These are phyloP conservation scores for Pichia nanzhaoensis DNA, from an alignment of 805 yeast genomes.

Conservation along the genomic window DNA sequence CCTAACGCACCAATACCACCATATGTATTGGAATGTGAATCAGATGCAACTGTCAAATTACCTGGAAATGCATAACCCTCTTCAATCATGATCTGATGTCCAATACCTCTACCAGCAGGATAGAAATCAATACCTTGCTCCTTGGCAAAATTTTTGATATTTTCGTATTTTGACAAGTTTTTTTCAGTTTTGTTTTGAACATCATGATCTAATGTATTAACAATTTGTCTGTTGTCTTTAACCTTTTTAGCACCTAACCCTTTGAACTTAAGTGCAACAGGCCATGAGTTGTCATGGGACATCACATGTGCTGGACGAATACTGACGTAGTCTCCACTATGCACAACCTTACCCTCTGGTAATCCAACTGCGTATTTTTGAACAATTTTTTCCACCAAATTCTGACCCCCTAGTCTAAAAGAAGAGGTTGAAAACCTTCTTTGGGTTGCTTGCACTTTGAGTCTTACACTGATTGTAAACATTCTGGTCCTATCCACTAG, in stretches of 20 bases:
- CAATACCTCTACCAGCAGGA: constrained; percentile 99
- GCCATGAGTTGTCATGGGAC: constrained; percentile 99
- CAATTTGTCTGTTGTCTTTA: constrained; percentile 83
- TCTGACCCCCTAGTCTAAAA: constrained; percentile 50
- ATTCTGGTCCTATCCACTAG: not conserved
- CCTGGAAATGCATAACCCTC: constrained; percentile 98
- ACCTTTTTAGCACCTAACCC: constrained; percentile 87
- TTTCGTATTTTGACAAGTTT: constrained; percentile 78
- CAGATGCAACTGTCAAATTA: constrained; percentile 91
- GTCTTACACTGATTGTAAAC: constrained; percentile 5
- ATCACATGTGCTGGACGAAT: constrained; percentile 95
- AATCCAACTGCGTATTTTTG: constrained; percentile 88
- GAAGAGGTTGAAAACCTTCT: constrained; percentile 18
- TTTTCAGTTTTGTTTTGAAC: constrained; percentile 90
- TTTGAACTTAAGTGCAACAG: constrained; percentile 93
- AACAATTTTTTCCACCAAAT: constrained; percentile 90
- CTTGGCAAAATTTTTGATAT: constrained; percentile 84
- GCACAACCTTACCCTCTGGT: constrained; percentile 67
- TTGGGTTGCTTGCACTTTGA: not conserved
- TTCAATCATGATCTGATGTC: constrained; percentile 98
- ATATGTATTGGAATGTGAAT: constrained; percentile 95
- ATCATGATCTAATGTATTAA: constrained; percentile 95
- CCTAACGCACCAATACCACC: constrained; percentile 97
- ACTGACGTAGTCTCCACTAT: constrained; percentile 90
- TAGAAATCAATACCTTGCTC: constrained; percentile 93